phyloP scores from a whole-genome alignment of 2,329 filamentous ascomycete genomes.

The Colletotrichum sublineola region DNA sequence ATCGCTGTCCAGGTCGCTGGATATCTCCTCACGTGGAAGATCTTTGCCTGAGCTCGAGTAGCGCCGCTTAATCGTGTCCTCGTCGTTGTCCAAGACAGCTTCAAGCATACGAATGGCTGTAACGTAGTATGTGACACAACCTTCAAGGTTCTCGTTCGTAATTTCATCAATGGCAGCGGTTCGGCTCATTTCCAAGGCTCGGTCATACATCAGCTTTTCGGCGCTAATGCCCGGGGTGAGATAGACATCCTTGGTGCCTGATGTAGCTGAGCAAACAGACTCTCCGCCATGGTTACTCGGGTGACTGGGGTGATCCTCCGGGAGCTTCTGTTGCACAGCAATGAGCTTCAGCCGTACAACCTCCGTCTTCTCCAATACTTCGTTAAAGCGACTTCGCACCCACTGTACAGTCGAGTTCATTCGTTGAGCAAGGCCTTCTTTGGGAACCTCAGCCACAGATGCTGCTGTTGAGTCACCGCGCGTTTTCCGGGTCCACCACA shows the following conservation, averaged over 20 bases:
- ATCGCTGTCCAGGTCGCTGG: conserved; percentile 71
- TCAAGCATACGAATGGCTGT: conserved; percentile 96
- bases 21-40: conserved; percentile 55
- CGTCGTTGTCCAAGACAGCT: conserved; percentile 90
- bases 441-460: conserved; percentile 64
- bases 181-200: conserved; percentile 95
- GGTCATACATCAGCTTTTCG: conserved; percentile 98
- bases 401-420: conserved; percentile 97
- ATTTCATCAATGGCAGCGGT: conserved; percentile 96
- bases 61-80: conserved; percentile 61
- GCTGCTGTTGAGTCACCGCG: conserved; percentile 68
- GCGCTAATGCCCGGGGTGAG: conserved; percentile 92
- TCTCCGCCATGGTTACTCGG: conserved; percentile 80
- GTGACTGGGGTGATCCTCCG: conserved; percentile 87
- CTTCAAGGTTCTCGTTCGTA: conserved; percentile 86
- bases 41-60: conserved; percentile 57
- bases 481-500: conserved; percentile 89
- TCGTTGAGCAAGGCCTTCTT: conserved; percentile 59
- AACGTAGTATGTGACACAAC: conserved; percentile 92
- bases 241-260: conserved; percentile 81
- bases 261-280: conserved; percentile 68
- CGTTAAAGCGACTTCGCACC: conserved; percentile 94
- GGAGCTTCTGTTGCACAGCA: conserved; percentile 86
- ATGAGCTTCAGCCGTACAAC: conserved; percentile 90
- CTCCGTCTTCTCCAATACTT: conserved; percentile 96